phyloP scores from a whole-genome alignment of 768 basidiomycete species.

The Glaciozyma martinii region DNA sequence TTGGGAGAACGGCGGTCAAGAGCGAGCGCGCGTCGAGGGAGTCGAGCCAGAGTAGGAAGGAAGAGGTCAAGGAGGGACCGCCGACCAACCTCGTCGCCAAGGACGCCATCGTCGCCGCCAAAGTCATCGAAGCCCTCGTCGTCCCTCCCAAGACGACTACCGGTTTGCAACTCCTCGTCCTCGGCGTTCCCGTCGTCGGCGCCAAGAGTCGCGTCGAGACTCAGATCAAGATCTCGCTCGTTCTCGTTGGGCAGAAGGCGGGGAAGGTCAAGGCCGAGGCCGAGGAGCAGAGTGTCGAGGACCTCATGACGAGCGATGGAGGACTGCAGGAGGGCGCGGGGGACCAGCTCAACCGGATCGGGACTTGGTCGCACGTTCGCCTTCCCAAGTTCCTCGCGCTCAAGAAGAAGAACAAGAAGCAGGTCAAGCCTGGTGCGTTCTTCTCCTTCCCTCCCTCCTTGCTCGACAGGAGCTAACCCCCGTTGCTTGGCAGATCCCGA shows the following conservation, averaged over 20 bases:
- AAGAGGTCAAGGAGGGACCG: background rate
- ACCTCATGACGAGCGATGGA: constrained; percentile 17
- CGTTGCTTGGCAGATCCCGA: constrained; percentile 37
- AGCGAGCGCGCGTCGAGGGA: background rate
- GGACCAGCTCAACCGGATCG: constrained; percentile 44
- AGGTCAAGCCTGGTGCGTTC: constrained; percentile 56
- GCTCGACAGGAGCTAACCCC: too few species aligned
- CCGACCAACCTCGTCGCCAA: constrained; percentile 26
- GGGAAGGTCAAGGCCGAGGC: background rate
- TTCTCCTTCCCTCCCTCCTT: background rate
- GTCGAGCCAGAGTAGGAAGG: background rate
- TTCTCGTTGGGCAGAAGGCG: constrained; percentile 40
- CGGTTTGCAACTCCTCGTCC: constrained; percentile 69
- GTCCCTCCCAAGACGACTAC: background rate
- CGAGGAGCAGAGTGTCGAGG: background rate
- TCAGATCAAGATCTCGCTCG: constrained; percentile 75
- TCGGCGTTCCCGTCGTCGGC: constrained; percentile 69
- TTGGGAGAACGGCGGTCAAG: background rate
- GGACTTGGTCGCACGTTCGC: constrained; percentile 82
- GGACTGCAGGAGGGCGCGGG: constrained; percentile 15
- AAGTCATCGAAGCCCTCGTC: constrained; percentile 9
- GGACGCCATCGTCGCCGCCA: constrained; percentile 22
- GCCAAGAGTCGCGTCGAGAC: constrained; percentile 93
- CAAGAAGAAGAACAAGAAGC: constrained; percentile 73
- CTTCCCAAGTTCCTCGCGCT: constrained; percentile 73